Percentiles rank a stretch among this genome's conserved stretches.
phyloP scores from a whole-genome alignment of 768 basidiomycete species.

The Tricholoma terreum region DNA sequence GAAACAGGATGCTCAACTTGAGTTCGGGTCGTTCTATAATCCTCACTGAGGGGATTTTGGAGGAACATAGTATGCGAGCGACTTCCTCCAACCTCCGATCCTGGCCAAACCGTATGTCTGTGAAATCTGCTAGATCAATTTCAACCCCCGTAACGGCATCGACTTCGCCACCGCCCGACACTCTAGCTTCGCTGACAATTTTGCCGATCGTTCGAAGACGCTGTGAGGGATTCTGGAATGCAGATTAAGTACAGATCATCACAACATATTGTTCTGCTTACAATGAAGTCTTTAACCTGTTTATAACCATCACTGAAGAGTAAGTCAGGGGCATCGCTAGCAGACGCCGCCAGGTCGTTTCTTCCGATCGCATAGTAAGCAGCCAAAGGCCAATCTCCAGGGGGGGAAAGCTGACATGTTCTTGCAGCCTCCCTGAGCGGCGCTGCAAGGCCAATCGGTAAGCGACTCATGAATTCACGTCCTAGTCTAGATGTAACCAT shows the following conservation, averaged over 20 bases:
- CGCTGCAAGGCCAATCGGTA: constrained; percentile 69
- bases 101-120: constrained; percentile 83
- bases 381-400: constrained; percentile 66
- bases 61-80: constrained; percentile 85
- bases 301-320: constrained; percentile 53
- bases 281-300: constrained; percentile 55
- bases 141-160: constrained; percentile 69
- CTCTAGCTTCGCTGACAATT: constrained; percentile 49
- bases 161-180: constrained; percentile 51
- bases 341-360: constrained; percentile 68
- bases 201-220: constrained; percentile 50
- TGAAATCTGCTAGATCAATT: constrained; percentile 67
- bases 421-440: constrained; percentile 85
- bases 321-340: constrained; percentile 44
- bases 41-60: constrained; percentile 61
- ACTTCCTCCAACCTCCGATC: constrained; percentile 92
- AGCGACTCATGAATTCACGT: constrained; percentile 44
- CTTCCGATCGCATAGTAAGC: constrained; percentile 71
- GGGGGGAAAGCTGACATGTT: constrained; percentile 77
- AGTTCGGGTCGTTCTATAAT: constrained; percentile 65
- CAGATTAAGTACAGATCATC: constrained; percentile 1
- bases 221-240: constrained; percentile 45
- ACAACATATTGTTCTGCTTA: constrained; percentile 23
- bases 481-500: constrained; percentile 51
- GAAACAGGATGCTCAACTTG: constrained; percentile 44